Percentiles rank a stretch among this genome's conserved stretches.
Evolutionary conservation across 1,284 basidiomycete genomes (phyloP).

Genomic region (Apiotrichum domesticum): DNA sequence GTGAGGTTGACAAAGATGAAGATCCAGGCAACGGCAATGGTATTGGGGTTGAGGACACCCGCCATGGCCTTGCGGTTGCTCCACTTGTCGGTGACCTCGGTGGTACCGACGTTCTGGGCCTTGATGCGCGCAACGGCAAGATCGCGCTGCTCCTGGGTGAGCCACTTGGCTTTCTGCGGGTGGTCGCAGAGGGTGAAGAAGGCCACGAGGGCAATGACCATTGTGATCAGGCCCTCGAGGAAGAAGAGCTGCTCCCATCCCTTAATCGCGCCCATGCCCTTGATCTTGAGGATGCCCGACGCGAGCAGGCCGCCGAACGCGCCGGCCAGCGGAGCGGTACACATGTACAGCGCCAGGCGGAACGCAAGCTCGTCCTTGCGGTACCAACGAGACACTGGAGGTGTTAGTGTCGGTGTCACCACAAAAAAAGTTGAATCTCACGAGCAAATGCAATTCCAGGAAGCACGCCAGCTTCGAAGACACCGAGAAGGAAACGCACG

Average conservation of each 20-base stretch:
- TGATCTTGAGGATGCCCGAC: conserved; percentile 15
- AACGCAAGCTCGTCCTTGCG: conserved; percentile 16
- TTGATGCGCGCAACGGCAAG: conserved; percentile 24
- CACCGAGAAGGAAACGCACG: conserved; percentile 31
- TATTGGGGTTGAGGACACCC: conserved; percentile 23
- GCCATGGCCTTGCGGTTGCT: conserved; percentile 5
- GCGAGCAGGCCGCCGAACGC: conserved; percentile 22
- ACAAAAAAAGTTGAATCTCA: too few relatives aligned
- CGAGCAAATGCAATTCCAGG: conserved; percentile 27
- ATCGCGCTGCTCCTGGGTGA: conserved; percentile 22
- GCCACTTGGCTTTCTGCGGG: conserved; percentile 22
- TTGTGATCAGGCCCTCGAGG: conserved; percentile 36
- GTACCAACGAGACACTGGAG: conserved; percentile 23
- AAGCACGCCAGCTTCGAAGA: conserved; percentile 31
- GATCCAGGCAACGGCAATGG: conserved; percentile 31
- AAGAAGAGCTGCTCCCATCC: conserved; percentile 24
- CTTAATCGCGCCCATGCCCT: conserved; percentile 18
- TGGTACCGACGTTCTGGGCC: conserved; percentile 23
- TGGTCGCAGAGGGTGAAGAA: conserved; percentile 26
- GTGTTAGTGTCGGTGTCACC: background rate
- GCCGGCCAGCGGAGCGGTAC: conserved; percentile 9
- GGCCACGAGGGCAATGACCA: conserved; percentile 20
- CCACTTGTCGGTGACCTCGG: conserved; percentile 13
- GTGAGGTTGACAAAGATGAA: conserved; percentile 45
- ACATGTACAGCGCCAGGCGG: conserved; percentile 15